Conservation (phyloP, 1,284 basidiomycete species). For the Cutaneotrichosporon cutaneum region DNA sequence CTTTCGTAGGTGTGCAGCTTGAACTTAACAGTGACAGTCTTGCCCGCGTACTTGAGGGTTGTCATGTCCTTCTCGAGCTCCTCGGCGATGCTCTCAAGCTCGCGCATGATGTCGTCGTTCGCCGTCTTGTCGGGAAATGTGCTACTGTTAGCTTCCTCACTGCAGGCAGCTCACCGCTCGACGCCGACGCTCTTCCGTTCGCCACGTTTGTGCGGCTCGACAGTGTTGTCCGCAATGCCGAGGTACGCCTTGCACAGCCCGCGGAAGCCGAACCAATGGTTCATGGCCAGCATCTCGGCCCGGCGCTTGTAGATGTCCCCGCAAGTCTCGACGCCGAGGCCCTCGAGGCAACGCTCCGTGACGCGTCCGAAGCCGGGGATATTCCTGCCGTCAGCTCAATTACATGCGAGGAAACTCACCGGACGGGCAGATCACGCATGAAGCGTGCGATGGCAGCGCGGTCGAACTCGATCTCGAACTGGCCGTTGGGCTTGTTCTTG, state of each 20-base stretch:
- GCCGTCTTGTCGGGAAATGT: slow-evolving; percentile 71
- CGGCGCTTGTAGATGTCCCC: slow-evolving; percentile 78
- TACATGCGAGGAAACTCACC: slow-evolving; percentile 23
- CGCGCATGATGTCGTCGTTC: slow-evolving; percentile 65
- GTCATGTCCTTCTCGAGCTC: slow-evolving; percentile 78
- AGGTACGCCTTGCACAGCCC: slow-evolving; percentile 73
- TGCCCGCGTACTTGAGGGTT: slow-evolving; percentile 52
- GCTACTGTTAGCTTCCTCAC: slow-evolving; percentile 51
- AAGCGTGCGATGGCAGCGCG: slow-evolving; percentile 66
- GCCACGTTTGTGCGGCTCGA: slow-evolving; percentile 70
- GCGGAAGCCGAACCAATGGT: slow-evolving; percentile 74
- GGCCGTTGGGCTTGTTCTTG: slow-evolving; percentile 94
- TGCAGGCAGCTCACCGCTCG: slow-evolving; percentile 62
- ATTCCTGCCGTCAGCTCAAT: slow-evolving; percentile 37
- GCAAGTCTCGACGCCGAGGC: slow-evolving; percentile 83
- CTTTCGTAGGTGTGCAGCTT: slow-evolving; percentile 53
- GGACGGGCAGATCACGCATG: slow-evolving; percentile 50
- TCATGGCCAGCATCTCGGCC: slow-evolving; percentile 70
- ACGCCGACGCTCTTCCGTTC: slow-evolving; percentile 86
- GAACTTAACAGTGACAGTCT: slow-evolving; percentile 53
- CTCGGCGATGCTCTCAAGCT: slow-evolving; percentile 72
- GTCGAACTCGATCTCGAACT: slow-evolving; percentile 73
- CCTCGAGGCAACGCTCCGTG: slow-evolving; percentile 78
- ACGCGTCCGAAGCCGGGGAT: slow-evolving; percentile 86
- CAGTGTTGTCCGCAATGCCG: slow-evolving; percentile 78